Percentiles rank a stretch among this genome's conserved stretches.
Evolutionary conservation across 805 yeast genomes (phyloP).

Genomic region (Candida bentonensis): DNA sequence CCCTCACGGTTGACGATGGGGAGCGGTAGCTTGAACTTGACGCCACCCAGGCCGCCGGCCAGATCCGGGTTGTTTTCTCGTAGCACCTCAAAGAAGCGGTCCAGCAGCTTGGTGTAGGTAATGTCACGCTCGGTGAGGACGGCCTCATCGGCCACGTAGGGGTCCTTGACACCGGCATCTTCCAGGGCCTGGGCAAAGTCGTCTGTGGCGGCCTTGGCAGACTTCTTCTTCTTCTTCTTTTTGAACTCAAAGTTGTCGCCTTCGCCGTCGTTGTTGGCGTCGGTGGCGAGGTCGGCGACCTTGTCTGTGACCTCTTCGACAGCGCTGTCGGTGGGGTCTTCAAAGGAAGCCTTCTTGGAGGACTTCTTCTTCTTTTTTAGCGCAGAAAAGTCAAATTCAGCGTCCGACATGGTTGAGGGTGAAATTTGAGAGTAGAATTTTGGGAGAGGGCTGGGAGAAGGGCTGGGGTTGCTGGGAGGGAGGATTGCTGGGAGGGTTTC

Average conservation of each 20-base stretch:
- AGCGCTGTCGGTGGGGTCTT: conserved; percentile 11
- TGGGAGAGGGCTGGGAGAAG: too few relatives aligned
- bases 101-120: conserved; percentile 62
- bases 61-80: conserved; percentile 94
- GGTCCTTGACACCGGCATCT: conserved; percentile 69
- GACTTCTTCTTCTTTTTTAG: conserved; percentile 25
- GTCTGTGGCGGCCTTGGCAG: conserved; percentile 41
- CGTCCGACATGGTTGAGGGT: not conserved
- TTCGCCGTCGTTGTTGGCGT: conserved; percentile 22
- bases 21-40: conserved; percentile 93
- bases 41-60: conserved; percentile 89
- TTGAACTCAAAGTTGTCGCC: conserved; percentile 27
- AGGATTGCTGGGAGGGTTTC: too few relatives aligned
- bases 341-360: conserved; percentile 12
- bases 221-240: conserved; percentile 73
- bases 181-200: conserved; percentile 85
- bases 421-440: too few relatives aligned
- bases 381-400: conserved; percentile 11
- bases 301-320: conserved; percentile 40
- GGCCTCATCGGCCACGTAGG: conserved; percentile 8
- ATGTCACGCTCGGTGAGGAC: conserved; percentile 38
- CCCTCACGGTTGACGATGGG: conserved; percentile 97
- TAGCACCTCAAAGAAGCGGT: conserved; percentile 74
- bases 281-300: conserved; percentile 67
- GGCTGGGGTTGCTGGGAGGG: too few relatives aligned